phyloP scores from a whole-genome alignment of 495 filamentous ascomycete genomes.

The Cladorrhinum samala region DNA sequence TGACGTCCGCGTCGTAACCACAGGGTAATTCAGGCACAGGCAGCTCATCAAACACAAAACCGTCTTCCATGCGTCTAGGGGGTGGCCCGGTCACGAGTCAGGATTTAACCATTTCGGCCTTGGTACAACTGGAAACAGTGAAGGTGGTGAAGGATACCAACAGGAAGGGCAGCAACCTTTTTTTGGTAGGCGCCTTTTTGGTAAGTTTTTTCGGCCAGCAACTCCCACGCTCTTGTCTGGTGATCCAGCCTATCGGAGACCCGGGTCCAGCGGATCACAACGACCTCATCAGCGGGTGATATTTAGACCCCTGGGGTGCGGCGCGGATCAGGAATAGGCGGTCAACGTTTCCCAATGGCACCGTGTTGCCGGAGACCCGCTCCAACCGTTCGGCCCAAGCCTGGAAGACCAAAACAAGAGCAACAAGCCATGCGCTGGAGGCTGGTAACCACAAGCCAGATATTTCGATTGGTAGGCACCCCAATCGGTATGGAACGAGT shows the following conservation, averaged over 20 bases:
- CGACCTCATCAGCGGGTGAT: not conserved
- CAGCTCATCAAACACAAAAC: conserved; percentile 1
- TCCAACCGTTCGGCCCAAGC: not conserved
- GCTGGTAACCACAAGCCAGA: too few relatives aligned
- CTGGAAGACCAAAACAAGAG: not conserved
- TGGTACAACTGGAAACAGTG: too few relatives aligned
- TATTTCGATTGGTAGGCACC: too few relatives aligned
- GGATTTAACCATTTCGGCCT: not conserved
- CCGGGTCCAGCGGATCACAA: conserved; percentile 5
- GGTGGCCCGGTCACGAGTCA: too few relatives aligned
- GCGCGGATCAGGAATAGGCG: conserved; percentile 11
- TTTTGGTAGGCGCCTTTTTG: too few relatives aligned
- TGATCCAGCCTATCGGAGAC: conserved; percentile 18
- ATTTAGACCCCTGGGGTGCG: conserved; percentile 12
- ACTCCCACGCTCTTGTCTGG: too few relatives aligned
- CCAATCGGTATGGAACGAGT: too few relatives aligned
- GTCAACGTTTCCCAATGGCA: conserved; percentile 18
- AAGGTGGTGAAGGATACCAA: too few relatives aligned
- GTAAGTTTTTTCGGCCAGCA: too few relatives aligned
- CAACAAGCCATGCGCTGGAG: too few relatives aligned
- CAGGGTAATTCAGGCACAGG: not conserved
- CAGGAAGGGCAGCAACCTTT: too few relatives aligned
- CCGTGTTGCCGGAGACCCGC: conserved; percentile 11
- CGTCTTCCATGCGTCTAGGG: too few relatives aligned
- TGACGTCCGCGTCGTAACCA: not conserved